phyloP scores from a whole-genome alignment of 1,284 basidiomycete genomes.

The Malassezia globosa region DNA sequence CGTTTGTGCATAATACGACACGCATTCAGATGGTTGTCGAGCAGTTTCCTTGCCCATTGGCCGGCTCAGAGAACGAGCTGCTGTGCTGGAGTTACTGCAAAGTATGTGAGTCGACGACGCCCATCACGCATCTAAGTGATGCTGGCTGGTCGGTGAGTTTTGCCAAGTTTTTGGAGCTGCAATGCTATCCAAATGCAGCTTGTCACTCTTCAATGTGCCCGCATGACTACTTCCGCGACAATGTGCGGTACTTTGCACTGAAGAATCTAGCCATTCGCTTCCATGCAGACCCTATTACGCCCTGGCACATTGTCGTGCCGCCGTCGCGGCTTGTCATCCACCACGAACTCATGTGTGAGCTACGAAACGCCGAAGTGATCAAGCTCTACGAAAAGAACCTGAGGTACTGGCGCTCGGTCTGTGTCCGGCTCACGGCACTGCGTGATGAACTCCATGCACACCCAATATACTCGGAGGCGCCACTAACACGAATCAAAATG shows the following conservation, averaged over 20 bases:
- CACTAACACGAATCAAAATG: constrained; percentile 24
- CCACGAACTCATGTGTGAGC: constrained; percentile 69
- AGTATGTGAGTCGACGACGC: constrained; percentile 52
- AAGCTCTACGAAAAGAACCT: constrained; percentile 63
- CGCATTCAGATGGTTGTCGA: constrained; percentile 60
- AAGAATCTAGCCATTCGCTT: constrained; percentile 66
- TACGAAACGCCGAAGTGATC: constrained; percentile 82
- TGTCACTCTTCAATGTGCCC: constrained; percentile 67
- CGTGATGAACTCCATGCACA: constrained; percentile 23
- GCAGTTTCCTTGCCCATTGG: constrained; percentile 44
- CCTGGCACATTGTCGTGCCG: constrained; percentile 75
- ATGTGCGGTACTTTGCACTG: constrained; percentile 80
- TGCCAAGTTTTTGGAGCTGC: constrained; percentile 79
- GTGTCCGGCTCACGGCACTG: constrained; percentile 52
- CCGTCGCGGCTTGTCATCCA: constrained; percentile 70
- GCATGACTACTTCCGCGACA: constrained; percentile 88
- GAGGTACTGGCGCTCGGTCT: constrained; percentile 55
- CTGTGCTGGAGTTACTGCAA: constrained; percentile 88
- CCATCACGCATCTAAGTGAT: constrained; percentile 77
- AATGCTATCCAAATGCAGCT: constrained; percentile 74
- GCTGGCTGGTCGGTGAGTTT: constrained; percentile 90
- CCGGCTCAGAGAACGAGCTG: constrained; percentile 58
- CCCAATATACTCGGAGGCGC: constrained; percentile 5
- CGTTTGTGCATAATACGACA: constrained; percentile 78
- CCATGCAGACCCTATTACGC: constrained; percentile 69